Conservation (phyloP, 176 grass and related monocot genomes). For the Phragmites australis region DNA sequence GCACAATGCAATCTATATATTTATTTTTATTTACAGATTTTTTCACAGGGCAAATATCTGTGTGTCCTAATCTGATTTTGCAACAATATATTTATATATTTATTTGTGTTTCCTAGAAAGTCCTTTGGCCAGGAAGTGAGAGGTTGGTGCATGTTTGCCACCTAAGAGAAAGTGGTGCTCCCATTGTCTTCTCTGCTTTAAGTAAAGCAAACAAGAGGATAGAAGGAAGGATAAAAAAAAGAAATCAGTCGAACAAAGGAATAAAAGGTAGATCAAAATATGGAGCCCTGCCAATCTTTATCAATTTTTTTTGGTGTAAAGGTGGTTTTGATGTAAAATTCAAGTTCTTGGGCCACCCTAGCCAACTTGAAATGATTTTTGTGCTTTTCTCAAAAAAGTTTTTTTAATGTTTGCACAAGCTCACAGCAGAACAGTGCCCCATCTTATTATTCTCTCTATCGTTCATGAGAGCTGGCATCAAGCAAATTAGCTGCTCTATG, state of each 20-base stretch:
- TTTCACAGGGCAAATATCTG: constrained; percentile 5
- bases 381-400: background rate
- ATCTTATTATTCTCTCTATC: constrained; percentile 10
- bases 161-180: constrained; percentile 42
- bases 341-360: background rate
- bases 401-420: background rate
- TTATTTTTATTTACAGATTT: too few relatives aligned
- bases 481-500: background rate
- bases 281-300: background rate
- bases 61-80: background rate
- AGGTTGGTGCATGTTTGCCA: constrained; percentile 43
- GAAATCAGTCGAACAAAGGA: constrained; percentile 15
- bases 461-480: background rate
- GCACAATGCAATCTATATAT: too few relatives aligned
- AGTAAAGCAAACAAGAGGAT: constrained; percentile 38
- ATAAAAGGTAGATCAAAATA: background rate
- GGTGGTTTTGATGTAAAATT: background rate
- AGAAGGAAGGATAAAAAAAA: background rate
- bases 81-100: background rate
- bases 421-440: background rate
- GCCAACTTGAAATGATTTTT: background rate
- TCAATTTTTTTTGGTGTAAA: background rate
- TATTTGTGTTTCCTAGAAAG: background rate
- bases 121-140: background rate
- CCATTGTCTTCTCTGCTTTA: constrained; percentile 38